These are phyloP conservation scores for Anthracocystis panici-leucophaei DNA, from an alignment of 1,284 basidiomycete species.

Conservation along the genomic window DNA sequence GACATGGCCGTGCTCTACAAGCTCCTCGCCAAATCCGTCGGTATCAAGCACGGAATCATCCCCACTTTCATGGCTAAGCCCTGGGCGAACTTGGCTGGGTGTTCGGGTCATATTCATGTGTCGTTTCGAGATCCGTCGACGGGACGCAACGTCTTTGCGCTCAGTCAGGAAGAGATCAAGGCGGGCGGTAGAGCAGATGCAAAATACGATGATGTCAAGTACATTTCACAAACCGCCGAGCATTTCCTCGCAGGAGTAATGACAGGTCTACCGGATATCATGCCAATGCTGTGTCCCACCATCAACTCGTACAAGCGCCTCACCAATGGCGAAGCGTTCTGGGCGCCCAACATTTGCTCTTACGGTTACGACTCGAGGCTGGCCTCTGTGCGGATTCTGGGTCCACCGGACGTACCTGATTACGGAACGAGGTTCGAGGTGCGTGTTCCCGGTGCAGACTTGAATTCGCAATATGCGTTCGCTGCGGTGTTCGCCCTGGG, in stretches of 20 bases:
- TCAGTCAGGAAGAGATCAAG: constrained; percentile 75
- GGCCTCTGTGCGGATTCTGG: constrained; percentile 89
- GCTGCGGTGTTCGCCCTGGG: constrained; percentile 88
- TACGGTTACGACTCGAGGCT: constrained; percentile 95
- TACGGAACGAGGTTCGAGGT: constrained; percentile 88
- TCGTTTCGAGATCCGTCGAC: constrained; percentile 78
- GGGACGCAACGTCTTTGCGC: constrained; percentile 84
- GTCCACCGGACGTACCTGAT: constrained; percentile 84
- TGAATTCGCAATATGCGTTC: constrained; percentile 90
- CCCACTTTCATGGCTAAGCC: constrained; percentile 99
- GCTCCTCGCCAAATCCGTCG: constrained; percentile 88
- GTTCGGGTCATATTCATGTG: constrained; percentile 85
- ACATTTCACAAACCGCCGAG: constrained; percentile 85
- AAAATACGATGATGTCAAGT: constrained; percentile 82
- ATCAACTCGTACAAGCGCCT: constrained; percentile 98
- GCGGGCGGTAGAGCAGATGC: constrained; percentile 78
- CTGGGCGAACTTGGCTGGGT: constrained; percentile 73
- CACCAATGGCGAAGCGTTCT: constrained; percentile 90
- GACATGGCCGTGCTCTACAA: constrained; percentile 96
- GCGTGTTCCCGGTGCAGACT: constrained; percentile 94
- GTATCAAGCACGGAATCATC: constrained; percentile 86
- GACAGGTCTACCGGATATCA: constrained; percentile 83
- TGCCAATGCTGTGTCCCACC: constrained; percentile 81
- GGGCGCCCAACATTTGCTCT: constrained; percentile 89
- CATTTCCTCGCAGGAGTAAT: constrained; percentile 91